A percentile compares a stretch with the other conserved stretches of the same genome.
Evolutionary conservation across 1,139 yeast species (phyloP).

Genomic region (Debaryomyces nepalensis): DNA sequence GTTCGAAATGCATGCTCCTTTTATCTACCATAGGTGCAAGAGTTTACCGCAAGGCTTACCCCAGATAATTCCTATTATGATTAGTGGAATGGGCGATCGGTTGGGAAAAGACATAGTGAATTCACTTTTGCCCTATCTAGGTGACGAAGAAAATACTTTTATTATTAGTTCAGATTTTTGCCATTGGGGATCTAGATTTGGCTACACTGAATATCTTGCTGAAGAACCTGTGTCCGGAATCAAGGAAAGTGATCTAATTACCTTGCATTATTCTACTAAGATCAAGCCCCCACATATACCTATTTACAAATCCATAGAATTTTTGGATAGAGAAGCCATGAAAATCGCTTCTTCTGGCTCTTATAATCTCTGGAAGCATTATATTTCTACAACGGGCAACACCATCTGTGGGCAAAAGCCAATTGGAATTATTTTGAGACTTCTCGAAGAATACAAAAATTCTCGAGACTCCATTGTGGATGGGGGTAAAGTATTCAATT

Average conservation of each 20-base stretch:
- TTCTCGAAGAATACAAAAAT: conserved; percentile 43
- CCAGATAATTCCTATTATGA: conserved; percentile 75
- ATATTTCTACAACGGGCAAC: conserved; percentile 72
- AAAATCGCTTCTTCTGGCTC: conserved; percentile 58
- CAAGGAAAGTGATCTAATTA: conserved; percentile 22
- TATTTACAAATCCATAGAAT: conserved; percentile 73
- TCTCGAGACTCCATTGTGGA: conserved; percentile 1
- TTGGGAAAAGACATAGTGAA: conserved; percentile 53
- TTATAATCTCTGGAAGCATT: conserved; percentile 63
- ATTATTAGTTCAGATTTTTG: conserved; percentile 91
- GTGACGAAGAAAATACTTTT: conserved; percentile 65
- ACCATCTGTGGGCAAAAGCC: conserved; percentile 96
- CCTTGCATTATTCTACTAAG: conserved; percentile 20
- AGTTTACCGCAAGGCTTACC: conserved; percentile 46
- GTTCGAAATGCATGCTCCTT: conserved; percentile 94
- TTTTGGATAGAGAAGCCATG: conserved; percentile 74
- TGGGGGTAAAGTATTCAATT: conserved; percentile 43
- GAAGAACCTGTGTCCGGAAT: conserved; percentile 21
- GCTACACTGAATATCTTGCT: conserved; percentile 64
- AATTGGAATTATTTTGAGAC: conserved; percentile 60
- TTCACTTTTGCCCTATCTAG: conserved; percentile 57
- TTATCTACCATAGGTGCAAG: conserved; percentile 55
- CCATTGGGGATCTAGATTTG: conserved; percentile 91
- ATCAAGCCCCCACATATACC: conserved; percentile 34
- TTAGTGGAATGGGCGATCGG: conserved; percentile 61